A percentile compares a stretch with the other conserved stretches of the same genome.
These are phyloP conservation scores for Calonectria fujianensis DNA, from an alignment of 2,329 filamentous ascomycete species.

Conservation along the genomic window DNA sequence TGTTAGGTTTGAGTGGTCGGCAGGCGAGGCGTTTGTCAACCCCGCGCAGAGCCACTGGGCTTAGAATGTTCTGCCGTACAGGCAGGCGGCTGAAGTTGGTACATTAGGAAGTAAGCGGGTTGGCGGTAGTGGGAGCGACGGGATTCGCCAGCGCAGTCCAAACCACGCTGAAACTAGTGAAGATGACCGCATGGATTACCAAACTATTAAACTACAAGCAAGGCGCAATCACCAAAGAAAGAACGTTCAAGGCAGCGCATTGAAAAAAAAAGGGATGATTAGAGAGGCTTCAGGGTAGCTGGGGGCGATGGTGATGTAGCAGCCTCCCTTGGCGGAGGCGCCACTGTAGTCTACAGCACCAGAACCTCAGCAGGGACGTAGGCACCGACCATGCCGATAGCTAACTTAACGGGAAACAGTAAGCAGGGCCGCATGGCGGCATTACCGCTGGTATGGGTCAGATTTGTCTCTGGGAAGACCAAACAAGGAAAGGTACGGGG, in stretches of 20 bases:
- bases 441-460: constrained; percentile 23
- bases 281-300: constrained; percentile 34
- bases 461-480: constrained; percentile 15
- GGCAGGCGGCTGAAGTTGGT: constrained; percentile 4
- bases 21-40: neutral
- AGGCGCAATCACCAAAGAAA: neutral
- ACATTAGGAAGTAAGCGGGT: neutral
- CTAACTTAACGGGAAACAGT: constrained; percentile 18
- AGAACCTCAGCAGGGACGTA: constrained; percentile 9
- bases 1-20: neutral
- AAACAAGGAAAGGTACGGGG: constrained; percentile 20
- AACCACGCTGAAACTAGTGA: neutral
- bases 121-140: constrained; percentile 2
- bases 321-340: neutral
- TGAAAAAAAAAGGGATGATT: neutral
- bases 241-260: neutral
- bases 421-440: constrained; percentile 20
- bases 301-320: constrained; percentile 16
- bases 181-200: neutral
- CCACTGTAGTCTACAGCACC: neutral
- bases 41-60: neutral
- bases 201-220: neutral
- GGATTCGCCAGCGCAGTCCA: neutral
- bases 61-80: neutral
- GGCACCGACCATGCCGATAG: constrained; percentile 20